phyloP scores from a whole-genome alignment of 495 filamentous ascomycete species.

The Trichoderma parareesei region DNA sequence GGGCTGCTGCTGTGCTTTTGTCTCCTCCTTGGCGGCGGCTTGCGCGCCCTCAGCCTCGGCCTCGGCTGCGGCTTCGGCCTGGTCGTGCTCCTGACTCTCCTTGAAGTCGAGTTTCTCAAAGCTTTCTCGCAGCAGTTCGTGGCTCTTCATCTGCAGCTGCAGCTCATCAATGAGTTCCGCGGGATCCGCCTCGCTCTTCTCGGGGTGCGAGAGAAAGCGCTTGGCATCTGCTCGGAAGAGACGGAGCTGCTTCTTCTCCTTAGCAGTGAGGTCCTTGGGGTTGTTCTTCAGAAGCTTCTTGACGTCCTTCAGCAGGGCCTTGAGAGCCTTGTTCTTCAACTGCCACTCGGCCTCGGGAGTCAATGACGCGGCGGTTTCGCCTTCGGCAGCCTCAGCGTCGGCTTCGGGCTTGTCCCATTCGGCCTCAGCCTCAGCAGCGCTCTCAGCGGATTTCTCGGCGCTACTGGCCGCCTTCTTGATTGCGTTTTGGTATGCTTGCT shows the following conservation, averaged over 20 bases:
- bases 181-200: slow-evolving; percentile 17
- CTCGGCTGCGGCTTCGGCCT: slow-evolving; percentile 12
- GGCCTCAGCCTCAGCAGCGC: slow-evolving; percentile 18
- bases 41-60: background rate
- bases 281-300: slow-evolving; percentile 20
- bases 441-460: background rate
- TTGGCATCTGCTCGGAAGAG: slow-evolving; percentile 24
- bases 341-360: slow-evolving; percentile 23
- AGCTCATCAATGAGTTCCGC: slow-evolving; percentile 24
- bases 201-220: slow-evolving; percentile 17
- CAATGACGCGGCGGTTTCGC: slow-evolving; percentile 15
- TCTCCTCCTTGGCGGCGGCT: background rate
- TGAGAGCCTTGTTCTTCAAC: slow-evolving; percentile 22
- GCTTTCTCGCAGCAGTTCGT: slow-evolving; percentile 16
- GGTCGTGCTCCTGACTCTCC: background rate
- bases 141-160: background rate
- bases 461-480: slow-evolving; percentile 9
- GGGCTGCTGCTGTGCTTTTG: background rate
- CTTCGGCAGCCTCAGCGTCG: slow-evolving; percentile 16
- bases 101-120: slow-evolving; percentile 13
- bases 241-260: slow-evolving; percentile 31
- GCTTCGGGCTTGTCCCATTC: slow-evolving; percentile 22
- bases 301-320: slow-evolving; percentile 17
- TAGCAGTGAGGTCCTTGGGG: slow-evolving; percentile 17
- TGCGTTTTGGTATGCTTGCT: background rate